Evolutionary conservation across 768 basidiomycete species (phyloP).

Genomic region (Atractiella rhizophila): DNA sequence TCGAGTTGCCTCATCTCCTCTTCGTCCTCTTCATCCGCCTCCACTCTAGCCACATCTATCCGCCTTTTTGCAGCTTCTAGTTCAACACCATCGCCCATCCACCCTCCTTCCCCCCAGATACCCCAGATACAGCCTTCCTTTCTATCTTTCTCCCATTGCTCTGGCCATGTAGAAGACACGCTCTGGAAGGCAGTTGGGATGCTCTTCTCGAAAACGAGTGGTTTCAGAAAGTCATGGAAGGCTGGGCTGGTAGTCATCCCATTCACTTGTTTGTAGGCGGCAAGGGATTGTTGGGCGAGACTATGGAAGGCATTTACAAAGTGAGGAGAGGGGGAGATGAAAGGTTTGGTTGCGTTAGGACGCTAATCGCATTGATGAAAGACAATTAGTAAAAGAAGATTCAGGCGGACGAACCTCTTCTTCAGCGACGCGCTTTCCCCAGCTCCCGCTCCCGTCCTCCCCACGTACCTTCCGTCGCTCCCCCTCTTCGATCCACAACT

Average conservation of each 20-base stretch:
- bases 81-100: background rate
- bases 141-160: constrained; percentile 11
- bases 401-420: no score
- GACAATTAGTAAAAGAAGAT: no score
- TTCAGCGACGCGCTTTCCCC: no score
- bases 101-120: constrained; percentile 11
- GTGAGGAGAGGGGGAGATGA: no score
- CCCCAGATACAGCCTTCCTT: constrained; percentile 10
- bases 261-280: no score
- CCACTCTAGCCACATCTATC: constrained; percentile 4
- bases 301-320: no score
- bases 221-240: constrained; percentile 14
- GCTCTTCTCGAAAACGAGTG: constrained; percentile 24
- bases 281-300: no score
- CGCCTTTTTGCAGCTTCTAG: background rate
- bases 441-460: constrained; percentile 3
- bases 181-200: constrained; percentile 79
- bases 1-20: constrained; percentile 19
- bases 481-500: constrained; percentile 93
- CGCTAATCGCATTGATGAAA: no score
- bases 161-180: constrained; percentile 27
- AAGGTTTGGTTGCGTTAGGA: no score
- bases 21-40: constrained; percentile 23
- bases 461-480: constrained; percentile 28
- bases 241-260: no score